phyloP scores from a whole-genome alignment of 106 monocot genomes.

The Gastrodia elata region DNA sequence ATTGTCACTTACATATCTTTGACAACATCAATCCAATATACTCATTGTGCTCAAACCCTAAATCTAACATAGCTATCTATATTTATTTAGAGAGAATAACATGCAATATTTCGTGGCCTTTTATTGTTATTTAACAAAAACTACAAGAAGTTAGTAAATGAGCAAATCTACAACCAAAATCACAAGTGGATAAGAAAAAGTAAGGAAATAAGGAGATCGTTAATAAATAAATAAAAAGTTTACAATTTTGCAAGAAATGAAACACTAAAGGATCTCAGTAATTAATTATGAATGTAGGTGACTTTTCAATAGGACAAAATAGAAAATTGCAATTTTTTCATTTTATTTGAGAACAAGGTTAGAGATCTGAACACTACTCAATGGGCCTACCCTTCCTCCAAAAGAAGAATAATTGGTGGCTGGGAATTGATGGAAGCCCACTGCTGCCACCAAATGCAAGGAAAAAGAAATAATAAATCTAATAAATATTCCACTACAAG shows the following conservation, averaged over 20 bases:
- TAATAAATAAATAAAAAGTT: not conserved
- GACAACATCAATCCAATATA: no score
- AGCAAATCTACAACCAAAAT: not conserved
- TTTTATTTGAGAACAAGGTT: not conserved
- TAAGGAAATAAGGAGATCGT: not conserved
- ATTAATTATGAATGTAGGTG: not conserved
- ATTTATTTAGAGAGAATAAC: not conserved
- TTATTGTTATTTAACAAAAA: not conserved
- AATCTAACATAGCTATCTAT: no score
- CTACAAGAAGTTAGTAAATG: not conserved
- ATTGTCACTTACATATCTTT: no score
- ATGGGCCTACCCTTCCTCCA: not conserved
- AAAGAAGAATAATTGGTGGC: not conserved
- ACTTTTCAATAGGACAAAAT: not conserved
- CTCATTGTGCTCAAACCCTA: no score
- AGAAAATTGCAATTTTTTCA: not conserved
- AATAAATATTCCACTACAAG: not conserved
- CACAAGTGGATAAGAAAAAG: not conserved
- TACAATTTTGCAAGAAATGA: not conserved
- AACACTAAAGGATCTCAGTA: not conserved
- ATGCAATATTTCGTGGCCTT: not conserved
- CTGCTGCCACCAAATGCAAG: not conserved
- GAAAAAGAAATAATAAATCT: not conserved
- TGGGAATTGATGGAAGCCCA: not conserved
- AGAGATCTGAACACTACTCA: not conserved